These are phyloP conservation scores for Helicocarpus griseus DNA, from an alignment of 2,329 filamentous ascomycete genomes.

Conservation along the genomic window DNA sequence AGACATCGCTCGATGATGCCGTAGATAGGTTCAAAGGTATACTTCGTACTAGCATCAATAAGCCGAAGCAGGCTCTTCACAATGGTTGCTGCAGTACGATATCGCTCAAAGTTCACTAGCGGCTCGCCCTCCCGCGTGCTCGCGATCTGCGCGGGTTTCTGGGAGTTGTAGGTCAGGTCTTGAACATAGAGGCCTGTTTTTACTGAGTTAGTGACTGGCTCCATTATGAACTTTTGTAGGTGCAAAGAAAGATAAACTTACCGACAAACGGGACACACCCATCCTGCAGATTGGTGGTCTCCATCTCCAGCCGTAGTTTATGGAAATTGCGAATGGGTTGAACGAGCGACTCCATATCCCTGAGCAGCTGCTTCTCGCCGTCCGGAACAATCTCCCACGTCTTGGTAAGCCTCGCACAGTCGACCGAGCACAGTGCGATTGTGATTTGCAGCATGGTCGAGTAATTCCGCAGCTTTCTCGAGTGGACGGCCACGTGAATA, in stretches of 20 bases:
- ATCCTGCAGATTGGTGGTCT: slow-evolving; percentile 46
- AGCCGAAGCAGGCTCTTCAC: slow-evolving; percentile 55
- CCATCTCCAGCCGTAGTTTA: slow-evolving; percentile 54
- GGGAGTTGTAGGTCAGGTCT: slow-evolving; percentile 57
- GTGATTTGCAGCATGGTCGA: slow-evolving; percentile 58
- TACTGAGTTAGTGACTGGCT: background rate
- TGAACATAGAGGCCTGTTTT: slow-evolving; percentile 51
- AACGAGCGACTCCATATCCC: slow-evolving; percentile 50
- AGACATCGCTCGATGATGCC: slow-evolving; percentile 53
- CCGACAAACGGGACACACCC: slow-evolving; percentile 59
- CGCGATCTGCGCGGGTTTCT: slow-evolving; percentile 52
- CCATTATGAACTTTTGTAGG: background rate
- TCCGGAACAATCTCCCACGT: slow-evolving; percentile 51
- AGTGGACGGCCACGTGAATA: slow-evolving; percentile 53
- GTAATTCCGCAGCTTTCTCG: slow-evolving; percentile 52
- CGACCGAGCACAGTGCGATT: slow-evolving; percentile 51
- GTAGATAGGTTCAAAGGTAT: slow-evolving; percentile 47
- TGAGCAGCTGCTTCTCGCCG: slow-evolving; percentile 46
- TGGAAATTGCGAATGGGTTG: slow-evolving; percentile 56
- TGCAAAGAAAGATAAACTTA: slow-evolving; percentile 21
- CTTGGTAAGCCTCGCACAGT: slow-evolving; percentile 46
- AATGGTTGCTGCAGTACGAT: slow-evolving; percentile 55
- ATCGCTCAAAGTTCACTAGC: slow-evolving; percentile 58
- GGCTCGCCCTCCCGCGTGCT: slow-evolving; percentile 39
- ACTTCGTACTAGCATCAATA: slow-evolving; percentile 55